Evolutionary conservation across 352 stramenopile genomes (phyloP).

Genomic region (Blastocystis sp.): DNA sequence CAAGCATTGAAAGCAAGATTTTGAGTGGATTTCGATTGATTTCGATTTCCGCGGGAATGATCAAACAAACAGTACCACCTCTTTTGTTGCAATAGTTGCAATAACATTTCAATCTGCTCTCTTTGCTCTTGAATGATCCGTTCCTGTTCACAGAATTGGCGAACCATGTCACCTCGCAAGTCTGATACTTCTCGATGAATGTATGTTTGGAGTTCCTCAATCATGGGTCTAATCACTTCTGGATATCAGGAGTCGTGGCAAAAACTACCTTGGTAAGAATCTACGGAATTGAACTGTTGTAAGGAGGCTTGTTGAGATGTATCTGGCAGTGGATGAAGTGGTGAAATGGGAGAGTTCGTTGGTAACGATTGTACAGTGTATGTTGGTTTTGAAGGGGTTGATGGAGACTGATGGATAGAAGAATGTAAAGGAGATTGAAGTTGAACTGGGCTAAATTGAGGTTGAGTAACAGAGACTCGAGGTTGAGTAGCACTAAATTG

Average conservation of each 20-base stretch:
- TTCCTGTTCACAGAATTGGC: constrained; percentile 40
- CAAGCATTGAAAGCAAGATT: neutral
- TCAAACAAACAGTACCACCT: constrained; percentile 25
- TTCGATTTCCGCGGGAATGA: neutral
- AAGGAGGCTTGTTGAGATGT: neutral
- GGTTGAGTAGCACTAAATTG: too few species aligned
- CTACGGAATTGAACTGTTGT: neutral
- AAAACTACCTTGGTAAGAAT: neutral
- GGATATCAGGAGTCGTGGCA: neutral
- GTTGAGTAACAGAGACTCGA: too few species aligned
- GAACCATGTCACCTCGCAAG: constrained; percentile 16
- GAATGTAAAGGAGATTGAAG: too few species aligned
- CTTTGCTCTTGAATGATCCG: constrained; percentile 30
- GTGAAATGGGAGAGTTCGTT: neutral
- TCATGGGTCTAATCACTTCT: constrained; percentile 38
- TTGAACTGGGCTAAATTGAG: too few species aligned
- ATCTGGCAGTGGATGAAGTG: neutral
- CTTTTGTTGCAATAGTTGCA: neutral
- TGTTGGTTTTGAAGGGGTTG: too few species aligned
- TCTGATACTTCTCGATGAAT: constrained; percentile 36
- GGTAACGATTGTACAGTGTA: too few species aligned
- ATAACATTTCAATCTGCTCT: constrained; percentile 7
- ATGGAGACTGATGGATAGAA: too few species aligned
- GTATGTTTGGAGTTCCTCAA: constrained; percentile 7
- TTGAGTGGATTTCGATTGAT: neutral